A percentile compares a stretch with the other conserved stretches of the same genome.
phyloP scores from a whole-genome alignment of 1,284 basidiomycete genomes.

The Boletus sp. region DNA sequence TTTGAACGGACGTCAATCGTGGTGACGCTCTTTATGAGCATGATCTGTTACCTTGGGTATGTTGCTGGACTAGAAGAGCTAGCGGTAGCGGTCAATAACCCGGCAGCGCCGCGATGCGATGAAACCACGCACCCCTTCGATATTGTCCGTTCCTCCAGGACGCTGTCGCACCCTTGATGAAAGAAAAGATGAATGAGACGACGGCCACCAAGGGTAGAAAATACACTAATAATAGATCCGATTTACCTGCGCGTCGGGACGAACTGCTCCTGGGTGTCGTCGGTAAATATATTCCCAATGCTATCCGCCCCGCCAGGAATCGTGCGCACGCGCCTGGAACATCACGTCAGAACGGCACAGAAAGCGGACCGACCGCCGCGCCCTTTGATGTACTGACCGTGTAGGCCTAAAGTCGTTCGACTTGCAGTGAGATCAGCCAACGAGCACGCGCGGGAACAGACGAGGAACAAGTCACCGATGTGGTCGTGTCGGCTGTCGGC shows the following conservation, averaged over 20 bases:
- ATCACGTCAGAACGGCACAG: constrained; percentile 6
- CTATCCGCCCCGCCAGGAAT: constrained; percentile 53
- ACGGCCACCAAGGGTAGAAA: too few species aligned
- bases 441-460: neutral
- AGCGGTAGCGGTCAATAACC: constrained; percentile 10
- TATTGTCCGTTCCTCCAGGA: constrained; percentile 66
- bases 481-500: neutral
- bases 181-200: too few species aligned
- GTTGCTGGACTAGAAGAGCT: constrained; percentile 32
- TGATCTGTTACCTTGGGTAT: constrained; percentile 2
- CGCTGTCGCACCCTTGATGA: constrained; percentile 64
- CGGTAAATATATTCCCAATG: constrained; percentile 55
- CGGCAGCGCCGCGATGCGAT: neutral
- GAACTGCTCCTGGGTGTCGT: constrained; percentile 50
- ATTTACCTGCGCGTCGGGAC: constrained; percentile 67
- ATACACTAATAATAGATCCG: neutral
- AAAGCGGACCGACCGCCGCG: too few species aligned
- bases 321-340: constrained; percentile 54
- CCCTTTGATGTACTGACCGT: constrained; percentile 44
- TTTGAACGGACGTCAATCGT: neutral
- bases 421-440: constrained; percentile 9
- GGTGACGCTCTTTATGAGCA: neutral
- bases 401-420: constrained; percentile 44
- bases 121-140: constrained; percentile 51
- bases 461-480: constrained; percentile 10